phyloP scores from a whole-genome alignment of 1,284 basidiomycete species.

The Apiotrichum siamense region DNA sequence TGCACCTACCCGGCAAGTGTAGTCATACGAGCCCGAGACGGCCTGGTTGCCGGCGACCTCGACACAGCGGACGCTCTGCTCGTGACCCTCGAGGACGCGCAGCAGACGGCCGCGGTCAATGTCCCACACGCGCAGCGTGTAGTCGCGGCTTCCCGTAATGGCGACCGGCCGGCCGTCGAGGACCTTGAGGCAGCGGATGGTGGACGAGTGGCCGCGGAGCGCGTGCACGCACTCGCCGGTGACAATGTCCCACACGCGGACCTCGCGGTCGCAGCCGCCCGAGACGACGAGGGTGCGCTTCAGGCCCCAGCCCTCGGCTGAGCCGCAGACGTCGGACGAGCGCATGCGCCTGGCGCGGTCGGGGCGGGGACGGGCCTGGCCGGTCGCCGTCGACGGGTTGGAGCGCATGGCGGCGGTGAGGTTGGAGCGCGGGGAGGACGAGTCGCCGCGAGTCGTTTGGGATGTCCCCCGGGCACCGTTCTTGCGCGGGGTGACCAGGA shows the following conservation, averaged over 20 bases:
- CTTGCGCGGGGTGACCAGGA: constrained; percentile 53
- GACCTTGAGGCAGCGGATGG: constrained; percentile 84
- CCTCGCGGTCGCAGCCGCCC: constrained; percentile 82
- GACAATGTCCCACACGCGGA: constrained; percentile 85
- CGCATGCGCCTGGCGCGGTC: constrained; percentile 7
- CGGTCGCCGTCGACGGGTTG: constrained; percentile 1
- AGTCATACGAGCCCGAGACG: constrained; percentile 86
- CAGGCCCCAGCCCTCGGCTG: constrained; percentile 60
- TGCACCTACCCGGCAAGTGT: constrained; percentile 64
- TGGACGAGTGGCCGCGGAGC: constrained; percentile 79
- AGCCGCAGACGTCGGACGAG: constrained; percentile 59
- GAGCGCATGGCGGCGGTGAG: not conserved
- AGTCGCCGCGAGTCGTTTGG: no score
- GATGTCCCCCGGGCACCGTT: constrained; percentile 32
- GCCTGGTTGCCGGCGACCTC: constrained; percentile 75
- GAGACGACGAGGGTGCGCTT: constrained; percentile 69
- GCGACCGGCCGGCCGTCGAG: constrained; percentile 81
- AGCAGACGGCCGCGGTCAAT: constrained; percentile 68
- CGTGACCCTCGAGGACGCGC: constrained; percentile 71
- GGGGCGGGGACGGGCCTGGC: not conserved
- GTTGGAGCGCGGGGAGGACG: no score
- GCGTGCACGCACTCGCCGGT: constrained; percentile 74
- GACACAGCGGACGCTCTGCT: constrained; percentile 75
- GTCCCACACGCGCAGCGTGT: constrained; percentile 88
- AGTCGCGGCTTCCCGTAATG: constrained; percentile 82